Evolutionary conservation across 2,329 filamentous ascomycete species (phyloP).

Genomic region (Penicillium verrucosum): DNA sequence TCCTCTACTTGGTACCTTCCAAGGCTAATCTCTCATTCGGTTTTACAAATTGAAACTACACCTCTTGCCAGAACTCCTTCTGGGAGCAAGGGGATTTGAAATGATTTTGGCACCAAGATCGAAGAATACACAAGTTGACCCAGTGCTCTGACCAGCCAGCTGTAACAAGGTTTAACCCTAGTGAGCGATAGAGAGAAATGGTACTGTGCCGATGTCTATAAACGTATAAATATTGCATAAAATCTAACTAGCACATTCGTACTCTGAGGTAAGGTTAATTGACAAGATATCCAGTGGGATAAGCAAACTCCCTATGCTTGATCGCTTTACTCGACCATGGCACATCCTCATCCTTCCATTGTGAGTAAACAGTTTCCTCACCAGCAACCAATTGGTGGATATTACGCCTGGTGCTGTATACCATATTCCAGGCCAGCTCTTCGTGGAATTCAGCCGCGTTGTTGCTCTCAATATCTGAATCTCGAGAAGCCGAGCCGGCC

Average conservation of each 20-base stretch:
- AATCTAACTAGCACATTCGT: neutral
- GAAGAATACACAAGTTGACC: too few relatives aligned
- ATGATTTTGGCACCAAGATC: neutral
- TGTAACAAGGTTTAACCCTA: neutral
- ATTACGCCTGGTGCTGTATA: slow-evolving; percentile 28
- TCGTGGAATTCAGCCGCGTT: slow-evolving; percentile 16
- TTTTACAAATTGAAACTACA: neutral
- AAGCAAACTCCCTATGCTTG: slow-evolving; percentile 17
- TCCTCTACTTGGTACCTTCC: neutral
- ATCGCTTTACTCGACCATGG: slow-evolving; percentile 22
- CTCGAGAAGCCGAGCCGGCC: slow-evolving; percentile 32
- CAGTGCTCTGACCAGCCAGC: neutral
- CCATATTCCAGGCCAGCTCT: slow-evolving; percentile 19
- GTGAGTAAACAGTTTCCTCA: slow-evolving; percentile 18
- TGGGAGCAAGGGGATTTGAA: neutral
- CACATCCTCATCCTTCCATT: slow-evolving; percentile 17
- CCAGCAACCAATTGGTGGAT: slow-evolving; percentile 22
- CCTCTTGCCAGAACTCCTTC: neutral
- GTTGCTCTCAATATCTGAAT: slow-evolving; percentile 28
- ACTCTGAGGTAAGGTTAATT: neutral
- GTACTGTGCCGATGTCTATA: neutral
- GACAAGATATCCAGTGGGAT: slow-evolving; percentile 22
- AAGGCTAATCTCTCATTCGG: neutral
- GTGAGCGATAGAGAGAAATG: neutral
- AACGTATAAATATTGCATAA: neutral